These are phyloP conservation scores for Sarocladium oryzae DNA, from an alignment of 2,329 filamentous ascomycete species.

Conservation along the genomic window DNA sequence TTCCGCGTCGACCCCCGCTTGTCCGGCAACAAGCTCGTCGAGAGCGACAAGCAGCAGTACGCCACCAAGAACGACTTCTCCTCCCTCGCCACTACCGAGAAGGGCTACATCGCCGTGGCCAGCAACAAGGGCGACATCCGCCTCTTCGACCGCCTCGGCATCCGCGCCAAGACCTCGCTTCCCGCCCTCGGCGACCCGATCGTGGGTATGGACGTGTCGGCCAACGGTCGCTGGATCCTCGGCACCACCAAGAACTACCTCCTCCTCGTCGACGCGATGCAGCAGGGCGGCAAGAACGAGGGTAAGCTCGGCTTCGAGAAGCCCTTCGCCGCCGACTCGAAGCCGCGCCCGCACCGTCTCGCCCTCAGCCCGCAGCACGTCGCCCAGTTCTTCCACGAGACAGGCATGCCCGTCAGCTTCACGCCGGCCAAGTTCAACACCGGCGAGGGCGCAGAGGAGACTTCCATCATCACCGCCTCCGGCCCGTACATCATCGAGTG, in stretches of 20 bases:
- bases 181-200: conserved; percentile 93
- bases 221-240: conserved; percentile 91
- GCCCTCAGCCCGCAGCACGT: conserved; percentile 87
- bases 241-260: conserved; percentile 93
- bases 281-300: conserved; percentile 91
- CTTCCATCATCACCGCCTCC: conserved; percentile 92
- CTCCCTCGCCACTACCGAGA: conserved; percentile 85
- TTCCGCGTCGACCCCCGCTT: conserved; percentile 92
- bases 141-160: conserved; percentile 90
- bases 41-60: conserved; percentile 91
- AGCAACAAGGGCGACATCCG: conserved; percentile 98
- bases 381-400: conserved; percentile 96
- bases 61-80: conserved; percentile 97
- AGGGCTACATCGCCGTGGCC: conserved; percentile 93
- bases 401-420: conserved; percentile 77
- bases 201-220: conserved; percentile 88
- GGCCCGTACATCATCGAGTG: conserved; percentile 96
- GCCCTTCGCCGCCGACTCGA: conserved; percentile 83
- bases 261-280: conserved; percentile 83
- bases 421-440: conserved; percentile 93
- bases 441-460: conserved; percentile 72
- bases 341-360: conserved; percentile 87
- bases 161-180: conserved; percentile 96
- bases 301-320: conserved; percentile 98
- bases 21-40: conserved; percentile 85